These are phyloP conservation scores for Globisporangium paroecandrum DNA, from an alignment of 352 stramenopile genomes.

Conservation along the genomic window DNA sequence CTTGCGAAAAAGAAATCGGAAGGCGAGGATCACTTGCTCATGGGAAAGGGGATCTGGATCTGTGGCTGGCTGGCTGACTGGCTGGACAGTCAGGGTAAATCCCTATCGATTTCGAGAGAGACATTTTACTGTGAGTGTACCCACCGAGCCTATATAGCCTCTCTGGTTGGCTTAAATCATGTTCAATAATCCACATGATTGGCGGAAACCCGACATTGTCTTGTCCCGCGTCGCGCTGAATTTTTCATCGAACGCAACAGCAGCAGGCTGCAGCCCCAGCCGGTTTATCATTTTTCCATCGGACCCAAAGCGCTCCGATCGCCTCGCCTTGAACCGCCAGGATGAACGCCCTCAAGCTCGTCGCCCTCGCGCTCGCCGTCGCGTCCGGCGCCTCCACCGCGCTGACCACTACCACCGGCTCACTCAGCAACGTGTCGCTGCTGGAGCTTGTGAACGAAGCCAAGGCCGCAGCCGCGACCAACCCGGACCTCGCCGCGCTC, in stretches of 20 bases:
- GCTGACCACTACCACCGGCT: neutral
- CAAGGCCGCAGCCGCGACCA: conserved; percentile 9
- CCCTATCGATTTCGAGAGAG: neutral
- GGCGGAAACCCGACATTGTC: neutral
- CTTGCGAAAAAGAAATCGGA: neutral
- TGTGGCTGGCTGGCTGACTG: neutral
- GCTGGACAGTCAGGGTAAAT: neutral
- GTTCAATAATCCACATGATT: neutral
- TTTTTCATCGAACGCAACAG: neutral
- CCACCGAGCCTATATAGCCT: neutral
- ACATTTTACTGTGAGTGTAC: neutral
- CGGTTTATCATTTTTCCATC: conserved; percentile 1
- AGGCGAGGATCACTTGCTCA: neutral
- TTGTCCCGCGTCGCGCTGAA: neutral
- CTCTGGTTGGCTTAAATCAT: conserved; percentile 1
- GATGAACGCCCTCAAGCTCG: conserved; percentile 18
- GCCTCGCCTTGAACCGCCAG: conserved; percentile 1
- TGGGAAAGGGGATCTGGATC: neutral
- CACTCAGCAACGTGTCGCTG: conserved; percentile 10
- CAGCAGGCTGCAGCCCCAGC: neutral
- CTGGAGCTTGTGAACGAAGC: conserved; percentile 15
- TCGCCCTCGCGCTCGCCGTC: conserved; percentile 12
- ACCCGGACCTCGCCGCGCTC: conserved; percentile 16
- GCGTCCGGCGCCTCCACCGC: neutral
- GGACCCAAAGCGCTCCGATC: conserved; percentile 3